Percentiles rank a stretch among this genome's conserved stretches.
These are phyloP conservation scores for Pseudozyma flocculosa DNA, from an alignment of 1,284 basidiomycete species.

Conservation along the genomic window DNA sequence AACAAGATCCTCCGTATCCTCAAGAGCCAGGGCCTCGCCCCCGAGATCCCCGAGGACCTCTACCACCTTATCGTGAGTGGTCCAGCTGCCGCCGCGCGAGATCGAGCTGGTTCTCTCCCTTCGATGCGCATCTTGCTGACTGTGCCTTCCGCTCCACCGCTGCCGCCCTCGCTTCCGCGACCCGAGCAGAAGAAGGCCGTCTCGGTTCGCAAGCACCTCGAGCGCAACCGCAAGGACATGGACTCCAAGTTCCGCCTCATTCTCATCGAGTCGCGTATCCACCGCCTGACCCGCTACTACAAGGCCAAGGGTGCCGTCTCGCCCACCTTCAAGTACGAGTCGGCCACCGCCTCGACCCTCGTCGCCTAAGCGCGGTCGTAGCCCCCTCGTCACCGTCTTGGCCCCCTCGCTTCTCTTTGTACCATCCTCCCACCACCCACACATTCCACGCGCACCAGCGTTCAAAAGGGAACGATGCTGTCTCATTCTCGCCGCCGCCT, in stretches of 20 bases:
- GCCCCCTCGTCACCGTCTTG: not conserved
- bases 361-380: slow-evolving; percentile 53
- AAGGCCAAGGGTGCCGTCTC: slow-evolving; percentile 96
- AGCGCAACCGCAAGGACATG: slow-evolving; percentile 85
- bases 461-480: no score
- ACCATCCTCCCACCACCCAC: no score
- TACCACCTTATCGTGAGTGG: slow-evolving; percentile 81
- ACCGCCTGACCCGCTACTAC: slow-evolving; percentile 93
- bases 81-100: no score
- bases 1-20: slow-evolving; percentile 99
- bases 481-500: no score
- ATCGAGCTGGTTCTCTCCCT: no score
- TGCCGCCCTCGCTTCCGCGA: no score
- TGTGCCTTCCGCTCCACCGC: no score
- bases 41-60: slow-evolving; percentile 97
- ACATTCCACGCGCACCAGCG: no score
- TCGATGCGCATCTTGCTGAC: no score
- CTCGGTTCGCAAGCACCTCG: slow-evolving; percentile 96
- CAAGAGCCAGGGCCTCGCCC: slow-evolving; percentile 92
- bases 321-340: slow-evolving; percentile 78
- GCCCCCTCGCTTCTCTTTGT: not conserved
- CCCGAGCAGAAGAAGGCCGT: slow-evolving; percentile 83
- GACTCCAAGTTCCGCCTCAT: slow-evolving; percentile 90
- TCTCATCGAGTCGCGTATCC: slow-evolving; percentile 97
- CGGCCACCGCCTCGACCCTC: slow-evolving; percentile 58